Evolutionary conservation across 2,329 filamentous ascomycete genomes (phyloP).

Genomic region (Akanthomyces dipterigenus): DNA sequence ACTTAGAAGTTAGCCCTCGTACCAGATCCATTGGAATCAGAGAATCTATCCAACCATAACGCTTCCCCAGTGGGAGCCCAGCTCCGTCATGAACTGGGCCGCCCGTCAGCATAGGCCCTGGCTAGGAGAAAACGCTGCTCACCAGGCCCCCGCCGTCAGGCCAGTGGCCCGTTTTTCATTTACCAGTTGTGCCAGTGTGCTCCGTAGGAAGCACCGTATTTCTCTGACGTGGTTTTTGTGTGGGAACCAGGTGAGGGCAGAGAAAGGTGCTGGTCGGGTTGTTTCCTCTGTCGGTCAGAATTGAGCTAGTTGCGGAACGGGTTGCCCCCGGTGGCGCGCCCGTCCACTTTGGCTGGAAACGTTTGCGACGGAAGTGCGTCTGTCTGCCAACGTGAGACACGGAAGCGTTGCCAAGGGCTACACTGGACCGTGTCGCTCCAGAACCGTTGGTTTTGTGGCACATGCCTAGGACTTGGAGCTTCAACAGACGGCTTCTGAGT

Average conservation of each 20-base stretch:
- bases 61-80: neutral
- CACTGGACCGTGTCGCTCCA: too few relatives aligned
- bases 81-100: slow-evolving; percentile 3
- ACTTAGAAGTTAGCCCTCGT: neutral
- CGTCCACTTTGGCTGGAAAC: neutral
- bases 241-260: neutral
- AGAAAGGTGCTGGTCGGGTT: neutral
- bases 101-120: neutral
- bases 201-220: slow-evolving; percentile 4
- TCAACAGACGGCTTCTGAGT: too few relatives aligned
- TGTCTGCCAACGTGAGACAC: neutral
- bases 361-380: slow-evolving; percentile 13
- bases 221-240: neutral
- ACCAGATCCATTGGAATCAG: neutral
- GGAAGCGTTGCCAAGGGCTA: too few relatives aligned
- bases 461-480: too few relatives aligned
- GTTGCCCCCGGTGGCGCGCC: neutral
- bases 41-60: neutral
- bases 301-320: neutral
- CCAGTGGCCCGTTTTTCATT: slow-evolving; percentile 7
- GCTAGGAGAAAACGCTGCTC: neutral
- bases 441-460: too few relatives aligned
- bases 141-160: neutral
- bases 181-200: neutral
- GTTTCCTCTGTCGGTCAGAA: too few relatives aligned